A percentile compares a stretch with the other conserved stretches of the same genome.
Conservation (phyloP, 208 protist genomes). For the Crithidia bombi region DNA sequence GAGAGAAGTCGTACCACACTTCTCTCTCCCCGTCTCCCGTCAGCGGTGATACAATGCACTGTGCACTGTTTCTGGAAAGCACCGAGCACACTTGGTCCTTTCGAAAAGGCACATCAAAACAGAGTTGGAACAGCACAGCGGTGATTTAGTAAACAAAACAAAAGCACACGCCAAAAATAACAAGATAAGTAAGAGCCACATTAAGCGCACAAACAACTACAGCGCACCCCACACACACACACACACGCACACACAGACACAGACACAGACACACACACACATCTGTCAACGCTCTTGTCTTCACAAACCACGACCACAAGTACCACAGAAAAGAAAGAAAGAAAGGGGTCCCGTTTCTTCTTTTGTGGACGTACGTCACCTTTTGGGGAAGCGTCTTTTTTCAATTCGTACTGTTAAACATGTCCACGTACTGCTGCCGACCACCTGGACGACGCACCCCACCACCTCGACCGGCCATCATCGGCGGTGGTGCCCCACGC, state of each 20-base stretch:
- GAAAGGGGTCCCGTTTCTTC: constrained; percentile 13
- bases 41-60: too few species aligned
- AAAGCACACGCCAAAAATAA: background rate
- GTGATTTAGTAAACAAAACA: background rate
- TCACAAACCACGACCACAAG: background rate
- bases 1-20: too few species aligned
- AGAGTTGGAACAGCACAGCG: background rate
- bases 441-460: constrained; percentile 20
- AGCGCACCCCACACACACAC: too few species aligned
- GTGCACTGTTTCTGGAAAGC: background rate
- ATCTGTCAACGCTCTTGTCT: background rate
- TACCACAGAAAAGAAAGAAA: constrained; percentile 8
- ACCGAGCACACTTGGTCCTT: background rate
- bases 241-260: too few species aligned
- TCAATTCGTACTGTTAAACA: constrained; percentile 61
- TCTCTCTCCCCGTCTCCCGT: too few species aligned
- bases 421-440: constrained; percentile 80
- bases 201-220: background rate
- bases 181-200: background rate
- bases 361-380: background rate
- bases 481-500: constrained; percentile 28
- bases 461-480: constrained; percentile 25
- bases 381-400: background rate
- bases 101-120: background rate
- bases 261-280: too few species aligned